A percentile compares a stretch with the other conserved stretches of the same genome.
phyloP scores from a whole-genome alignment of 768 basidiomycete species.

The Collybia sordida region DNA sequence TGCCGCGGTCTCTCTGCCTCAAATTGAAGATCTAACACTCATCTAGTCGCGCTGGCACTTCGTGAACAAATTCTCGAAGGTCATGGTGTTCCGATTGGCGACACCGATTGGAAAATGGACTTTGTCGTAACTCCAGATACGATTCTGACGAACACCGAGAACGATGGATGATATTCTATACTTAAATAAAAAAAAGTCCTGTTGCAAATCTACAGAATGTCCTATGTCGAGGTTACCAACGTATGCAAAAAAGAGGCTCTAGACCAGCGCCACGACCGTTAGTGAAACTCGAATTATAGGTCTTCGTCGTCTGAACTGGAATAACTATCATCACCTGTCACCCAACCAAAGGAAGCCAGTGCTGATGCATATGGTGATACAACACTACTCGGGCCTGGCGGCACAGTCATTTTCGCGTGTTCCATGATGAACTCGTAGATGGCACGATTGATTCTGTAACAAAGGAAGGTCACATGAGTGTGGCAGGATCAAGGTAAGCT shows the following conservation, averaged over 20 bases:
- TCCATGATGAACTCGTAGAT: conserved; percentile 28
- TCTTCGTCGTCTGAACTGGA: conserved; percentile 24
- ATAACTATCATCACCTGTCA: conserved; percentile 8
- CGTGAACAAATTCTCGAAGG: conserved; percentile 59
- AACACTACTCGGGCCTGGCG: conserved; percentile 18
- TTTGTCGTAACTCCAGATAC: conserved; percentile 48
- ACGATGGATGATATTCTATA: not conserved
- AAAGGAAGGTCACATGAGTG: not conserved
- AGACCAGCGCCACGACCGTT: too few species aligned
- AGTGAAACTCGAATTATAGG: too few species aligned
- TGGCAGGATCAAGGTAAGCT: not conserved
- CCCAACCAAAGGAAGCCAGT: conserved; percentile 22
- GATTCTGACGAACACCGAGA: conserved; percentile 10
- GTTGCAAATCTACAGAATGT: not conserved
- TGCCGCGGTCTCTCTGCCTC: conserved; percentile 12
- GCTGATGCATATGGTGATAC: conserved; percentile 29
- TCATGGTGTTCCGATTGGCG: conserved; percentile 51
- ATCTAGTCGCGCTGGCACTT: conserved; percentile 61
- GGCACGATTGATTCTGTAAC: conserved; percentile 24
- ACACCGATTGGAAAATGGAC: conserved; percentile 67
- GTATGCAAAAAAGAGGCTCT: too few species aligned
- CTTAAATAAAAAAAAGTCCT: not conserved
- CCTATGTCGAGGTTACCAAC: too few species aligned
- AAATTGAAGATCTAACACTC: not conserved
- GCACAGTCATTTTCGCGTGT: conserved; percentile 18